Evolutionary conservation across 805 yeast species (phyloP).

Genomic region (Candida nemodendra): DNA sequence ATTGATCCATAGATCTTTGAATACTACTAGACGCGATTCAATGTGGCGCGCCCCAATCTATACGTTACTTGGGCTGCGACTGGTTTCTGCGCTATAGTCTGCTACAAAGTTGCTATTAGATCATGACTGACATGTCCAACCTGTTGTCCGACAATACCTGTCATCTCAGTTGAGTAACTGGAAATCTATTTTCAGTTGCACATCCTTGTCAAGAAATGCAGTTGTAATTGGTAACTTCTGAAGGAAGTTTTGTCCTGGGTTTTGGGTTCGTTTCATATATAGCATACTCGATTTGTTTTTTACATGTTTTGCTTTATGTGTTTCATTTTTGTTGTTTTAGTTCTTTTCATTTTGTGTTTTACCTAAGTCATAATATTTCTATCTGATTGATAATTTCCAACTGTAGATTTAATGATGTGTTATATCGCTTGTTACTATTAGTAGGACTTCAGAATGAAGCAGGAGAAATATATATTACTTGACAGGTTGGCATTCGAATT

Average conservation of each 20-base stretch:
- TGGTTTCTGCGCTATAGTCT: constrained; percentile 25
- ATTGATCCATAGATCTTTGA: too few species aligned
- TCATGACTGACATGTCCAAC: too few species aligned
- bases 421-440: neutral
- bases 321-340: constrained; percentile 2
- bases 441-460: too few species aligned
- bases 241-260: neutral
- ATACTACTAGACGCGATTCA: constrained; percentile 25
- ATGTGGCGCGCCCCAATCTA: constrained; percentile 28
- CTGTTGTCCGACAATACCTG: too few species aligned
- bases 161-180: too few species aligned
- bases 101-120: too few species aligned
- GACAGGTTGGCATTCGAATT: too few species aligned
- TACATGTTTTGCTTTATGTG: constrained; percentile 7
- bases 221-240: neutral
- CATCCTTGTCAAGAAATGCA: too few species aligned
- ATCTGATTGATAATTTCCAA: neutral
- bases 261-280: neutral
- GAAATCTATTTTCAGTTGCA: too few species aligned
- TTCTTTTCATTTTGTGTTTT: constrained; percentile 6
- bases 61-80: constrained; percentile 20
- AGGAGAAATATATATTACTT: too few species aligned
- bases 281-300: constrained; percentile 8
- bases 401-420: neutral
- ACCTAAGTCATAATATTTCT: constrained; percentile 1